Evolutionary conservation across 148 eudicot species (phyloP).

Genomic region (Camellia granthamiana): DNA sequence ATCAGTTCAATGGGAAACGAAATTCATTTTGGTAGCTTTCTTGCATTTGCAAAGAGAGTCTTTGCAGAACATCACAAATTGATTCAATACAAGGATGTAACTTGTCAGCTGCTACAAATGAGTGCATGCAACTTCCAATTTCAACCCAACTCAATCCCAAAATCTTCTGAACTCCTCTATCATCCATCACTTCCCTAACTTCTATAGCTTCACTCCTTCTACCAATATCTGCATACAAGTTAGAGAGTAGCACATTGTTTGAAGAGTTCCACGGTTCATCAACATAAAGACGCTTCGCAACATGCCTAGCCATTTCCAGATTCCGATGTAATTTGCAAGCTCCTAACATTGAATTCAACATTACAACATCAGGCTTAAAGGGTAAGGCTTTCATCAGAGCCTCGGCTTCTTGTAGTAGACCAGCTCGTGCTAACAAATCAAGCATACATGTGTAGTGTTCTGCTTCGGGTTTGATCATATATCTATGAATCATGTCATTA

Average conservation of each 20-base stretch:
- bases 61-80: background rate
- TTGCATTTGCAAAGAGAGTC: background rate
- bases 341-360: background rate
- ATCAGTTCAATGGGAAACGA: background rate
- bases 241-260: background rate
- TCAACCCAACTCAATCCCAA: background rate
- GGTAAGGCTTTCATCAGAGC: background rate
- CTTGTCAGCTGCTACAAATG: background rate
- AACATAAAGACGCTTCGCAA: background rate
- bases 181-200: background rate
- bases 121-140: background rate
- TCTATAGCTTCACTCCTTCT: background rate
- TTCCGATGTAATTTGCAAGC: constrained; percentile 4
- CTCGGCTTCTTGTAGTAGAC: background rate
- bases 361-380: background rate
- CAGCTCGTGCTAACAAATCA: constrained; percentile 1
- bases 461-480: background rate
- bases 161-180: background rate
- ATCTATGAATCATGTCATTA: background rate
- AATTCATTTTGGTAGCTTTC: background rate
- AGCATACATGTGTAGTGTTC: background rate
- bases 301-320: background rate
- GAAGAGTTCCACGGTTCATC: background rate
- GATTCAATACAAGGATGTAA: background rate
- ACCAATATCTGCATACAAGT: background rate